Conservation (phyloP, 2,329 filamentous ascomycete species). For the Botryotinia convoluta region DNA sequence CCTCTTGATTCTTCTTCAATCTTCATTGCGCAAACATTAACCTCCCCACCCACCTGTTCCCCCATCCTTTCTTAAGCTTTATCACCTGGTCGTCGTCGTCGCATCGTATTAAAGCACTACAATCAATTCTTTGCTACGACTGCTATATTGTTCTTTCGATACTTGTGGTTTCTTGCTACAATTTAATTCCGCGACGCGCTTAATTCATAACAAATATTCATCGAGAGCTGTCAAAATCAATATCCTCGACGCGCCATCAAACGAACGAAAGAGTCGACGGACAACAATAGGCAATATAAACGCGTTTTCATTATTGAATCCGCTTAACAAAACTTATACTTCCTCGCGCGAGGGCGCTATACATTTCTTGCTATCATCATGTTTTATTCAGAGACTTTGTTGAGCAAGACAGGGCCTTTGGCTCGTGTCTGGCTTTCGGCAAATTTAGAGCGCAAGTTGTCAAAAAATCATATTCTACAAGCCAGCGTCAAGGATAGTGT, state of each 20-base stretch:
- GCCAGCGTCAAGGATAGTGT: slow-evolving; percentile 95
- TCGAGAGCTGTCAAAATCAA: background rate
- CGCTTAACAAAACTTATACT: background rate
- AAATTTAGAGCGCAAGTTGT: slow-evolving; percentile 97
- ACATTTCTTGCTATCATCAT: slow-evolving; percentile 50
- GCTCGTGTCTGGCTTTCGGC: slow-evolving; percentile 97
- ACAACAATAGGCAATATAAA: slow-evolving; percentile 5
- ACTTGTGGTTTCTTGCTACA: background rate
- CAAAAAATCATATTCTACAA: slow-evolving; percentile 92
- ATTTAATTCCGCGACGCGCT: slow-evolving; percentile 7
- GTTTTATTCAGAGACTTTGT: slow-evolving; percentile 96
- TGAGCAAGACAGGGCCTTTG: slow-evolving; percentile 95
- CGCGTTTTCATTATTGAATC: slow-evolving; percentile 5
- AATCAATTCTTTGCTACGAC: background rate
- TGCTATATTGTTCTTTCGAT: background rate
- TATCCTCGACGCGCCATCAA: slow-evolving; percentile 13
- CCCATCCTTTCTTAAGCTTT: slow-evolving; percentile 5
- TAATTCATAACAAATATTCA: background rate
- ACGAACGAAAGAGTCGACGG: background rate
- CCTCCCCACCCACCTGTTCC: slow-evolving; percentile 13
- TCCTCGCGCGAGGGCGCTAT: slow-evolving; percentile 13
- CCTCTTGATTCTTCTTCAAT: slow-evolving; percentile 20
- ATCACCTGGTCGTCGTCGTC: background rate
- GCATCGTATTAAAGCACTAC: slow-evolving; percentile 5
- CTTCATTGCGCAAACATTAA: slow-evolving; percentile 9